Conservation (phyloP, 345 rosid genomes). For the Eucalyptus regnans region DNA sequence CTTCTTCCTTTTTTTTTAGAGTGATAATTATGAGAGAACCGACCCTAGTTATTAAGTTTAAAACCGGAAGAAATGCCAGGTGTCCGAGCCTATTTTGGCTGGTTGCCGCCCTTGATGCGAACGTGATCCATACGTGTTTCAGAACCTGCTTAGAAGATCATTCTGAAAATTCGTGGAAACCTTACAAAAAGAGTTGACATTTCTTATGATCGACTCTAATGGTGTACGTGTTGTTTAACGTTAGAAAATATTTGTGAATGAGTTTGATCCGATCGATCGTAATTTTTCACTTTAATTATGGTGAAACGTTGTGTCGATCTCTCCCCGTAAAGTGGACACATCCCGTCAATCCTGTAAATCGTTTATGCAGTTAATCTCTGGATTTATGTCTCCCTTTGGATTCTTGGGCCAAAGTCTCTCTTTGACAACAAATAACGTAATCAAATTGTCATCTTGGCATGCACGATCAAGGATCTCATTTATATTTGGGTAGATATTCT, state of each 20-base stretch:
- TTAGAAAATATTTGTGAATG: background rate
- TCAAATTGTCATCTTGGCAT: background rate
- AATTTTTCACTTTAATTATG: background rate
- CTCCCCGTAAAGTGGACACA: background rate
- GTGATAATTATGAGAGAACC: background rate
- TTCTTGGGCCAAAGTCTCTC: background rate
- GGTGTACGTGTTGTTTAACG: background rate
- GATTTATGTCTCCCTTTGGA: background rate
- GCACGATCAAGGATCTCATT: background rate
- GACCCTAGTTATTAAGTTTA: background rate
- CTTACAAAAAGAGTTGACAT: background rate
- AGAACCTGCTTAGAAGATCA: background rate
- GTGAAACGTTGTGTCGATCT: background rate
- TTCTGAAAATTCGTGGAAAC: background rate
- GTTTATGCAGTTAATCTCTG: background rate
- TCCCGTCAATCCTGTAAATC: background rate
- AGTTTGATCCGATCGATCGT: background rate
- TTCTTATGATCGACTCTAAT: background rate
- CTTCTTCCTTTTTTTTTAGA: background rate
- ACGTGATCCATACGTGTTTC: background rate
- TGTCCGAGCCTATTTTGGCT: background rate
- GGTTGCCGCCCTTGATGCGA: background rate
- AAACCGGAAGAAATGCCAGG: background rate
- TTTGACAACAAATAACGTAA: background rate
- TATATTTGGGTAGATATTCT: background rate